Evolutionary conservation across 176 grass and related monocot genomes (phyloP).

Genomic region (Oryza meridionalis): DNA sequence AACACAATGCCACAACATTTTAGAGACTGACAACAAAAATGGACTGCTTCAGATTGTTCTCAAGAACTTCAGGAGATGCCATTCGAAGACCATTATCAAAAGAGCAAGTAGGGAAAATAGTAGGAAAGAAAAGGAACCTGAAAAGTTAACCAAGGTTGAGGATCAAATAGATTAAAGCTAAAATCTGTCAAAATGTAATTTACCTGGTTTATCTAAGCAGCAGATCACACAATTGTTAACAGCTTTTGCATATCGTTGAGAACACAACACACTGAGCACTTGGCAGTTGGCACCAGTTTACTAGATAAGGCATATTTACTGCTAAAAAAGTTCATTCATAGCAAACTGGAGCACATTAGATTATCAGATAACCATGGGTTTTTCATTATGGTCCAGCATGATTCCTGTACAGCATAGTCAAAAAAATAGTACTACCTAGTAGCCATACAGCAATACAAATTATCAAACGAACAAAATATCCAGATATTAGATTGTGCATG

Average conservation of each 20-base stretch:
- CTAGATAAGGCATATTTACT: neutral
- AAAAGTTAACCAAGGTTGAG: neutral
- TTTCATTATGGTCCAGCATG: neutral
- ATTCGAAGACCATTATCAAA: neutral
- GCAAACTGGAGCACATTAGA: neutral
- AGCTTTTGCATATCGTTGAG: neutral
- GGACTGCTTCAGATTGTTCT: neutral
- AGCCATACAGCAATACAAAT: neutral
- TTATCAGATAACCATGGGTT: neutral
- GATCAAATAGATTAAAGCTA: neutral
- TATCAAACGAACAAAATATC: neutral
- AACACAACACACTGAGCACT: neutral
- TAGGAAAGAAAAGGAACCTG: neutral
- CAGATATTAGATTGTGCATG: neutral
- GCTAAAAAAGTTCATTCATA: neutral
- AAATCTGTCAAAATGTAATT: neutral
- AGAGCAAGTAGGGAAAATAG: neutral
- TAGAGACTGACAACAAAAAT: neutral
- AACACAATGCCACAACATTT: neutral
- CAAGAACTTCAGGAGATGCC: neutral
- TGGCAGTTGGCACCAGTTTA: neutral
- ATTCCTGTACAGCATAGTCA: neutral
- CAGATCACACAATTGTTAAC: neutral
- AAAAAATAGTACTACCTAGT: neutral
- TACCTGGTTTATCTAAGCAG: neutral